phyloP scores from a whole-genome alignment of 257 asterid species.

The Euphrasia confusa region DNA sequence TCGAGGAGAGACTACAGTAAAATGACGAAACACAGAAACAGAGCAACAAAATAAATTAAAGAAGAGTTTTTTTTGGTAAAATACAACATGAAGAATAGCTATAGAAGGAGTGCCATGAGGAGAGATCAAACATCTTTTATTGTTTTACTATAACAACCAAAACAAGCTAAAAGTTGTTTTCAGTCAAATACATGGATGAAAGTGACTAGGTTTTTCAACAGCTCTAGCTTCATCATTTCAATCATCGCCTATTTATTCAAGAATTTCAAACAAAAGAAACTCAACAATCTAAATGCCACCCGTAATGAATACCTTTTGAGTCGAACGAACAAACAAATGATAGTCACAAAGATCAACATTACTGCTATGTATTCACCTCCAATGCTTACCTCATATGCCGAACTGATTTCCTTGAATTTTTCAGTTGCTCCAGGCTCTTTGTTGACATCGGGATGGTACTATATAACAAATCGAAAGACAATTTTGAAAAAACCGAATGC shows the following conservation, averaged over 20 bases:
- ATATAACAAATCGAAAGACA: conserved; percentile 26
- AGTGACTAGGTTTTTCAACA: not conserved
- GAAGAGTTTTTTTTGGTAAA: conserved; percentile 5
- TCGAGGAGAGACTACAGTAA: not conserved
- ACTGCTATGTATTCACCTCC: conserved; percentile 17
- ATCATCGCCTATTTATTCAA: too few species aligned
- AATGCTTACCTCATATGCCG: conserved; percentile 89
- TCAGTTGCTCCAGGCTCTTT: conserved; percentile 96
- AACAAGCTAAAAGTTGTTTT: conserved; percentile 12
- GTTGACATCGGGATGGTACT: conserved; percentile 98
- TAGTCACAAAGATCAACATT: conserved; percentile 9
- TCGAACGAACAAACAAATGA: conserved; percentile 18
- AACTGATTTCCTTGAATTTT: conserved; percentile 91
- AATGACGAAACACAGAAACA: not conserved
- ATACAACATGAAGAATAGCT: not conserved
- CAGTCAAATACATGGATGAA: conserved; percentile 15
- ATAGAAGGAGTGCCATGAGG: conserved; percentile 6
- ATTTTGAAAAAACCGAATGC: not conserved
- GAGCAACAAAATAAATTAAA: conserved; percentile 14
- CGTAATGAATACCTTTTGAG: not conserved
- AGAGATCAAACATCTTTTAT: conserved; percentile 12
- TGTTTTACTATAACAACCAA: conserved; percentile 19
- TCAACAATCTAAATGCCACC: too few species aligned
- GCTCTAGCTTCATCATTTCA: too few species aligned
- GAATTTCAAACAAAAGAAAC: too few species aligned